These are phyloP conservation scores for Penicillium sp. DNA, from an alignment of 2,329 filamentous ascomycete genomes.

Conservation along the genomic window DNA sequence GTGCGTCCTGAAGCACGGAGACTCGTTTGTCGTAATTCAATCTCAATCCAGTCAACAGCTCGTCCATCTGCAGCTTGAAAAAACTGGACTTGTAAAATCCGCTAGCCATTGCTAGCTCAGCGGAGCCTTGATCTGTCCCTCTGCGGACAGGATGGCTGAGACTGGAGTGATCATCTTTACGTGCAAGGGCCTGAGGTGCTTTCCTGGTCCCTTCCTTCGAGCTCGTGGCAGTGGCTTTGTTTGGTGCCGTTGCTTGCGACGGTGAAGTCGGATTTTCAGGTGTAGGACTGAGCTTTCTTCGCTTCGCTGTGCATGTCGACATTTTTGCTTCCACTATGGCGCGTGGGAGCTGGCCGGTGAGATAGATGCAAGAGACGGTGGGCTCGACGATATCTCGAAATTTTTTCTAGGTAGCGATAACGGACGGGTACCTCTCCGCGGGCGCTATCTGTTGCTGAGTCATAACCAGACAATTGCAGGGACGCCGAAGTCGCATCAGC, in stretches of 20 bases:
- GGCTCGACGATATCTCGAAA: constrained; percentile 10
- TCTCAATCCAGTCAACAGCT: constrained; percentile 57
- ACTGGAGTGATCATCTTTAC: constrained; percentile 19
- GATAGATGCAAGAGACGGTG: not conserved
- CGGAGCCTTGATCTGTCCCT: constrained; percentile 28
- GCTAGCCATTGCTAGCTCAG: constrained; percentile 40
- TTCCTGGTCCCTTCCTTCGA: constrained; percentile 36
- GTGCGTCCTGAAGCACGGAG: constrained; percentile 51
- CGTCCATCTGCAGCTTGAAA: constrained; percentile 66
- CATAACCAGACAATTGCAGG: constrained; percentile 4
- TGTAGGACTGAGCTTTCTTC: constrained; percentile 48
- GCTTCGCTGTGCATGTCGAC: constrained; percentile 41
- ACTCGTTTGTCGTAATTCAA: constrained; percentile 59
- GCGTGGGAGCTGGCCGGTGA: not conserved
- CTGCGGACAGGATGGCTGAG: constrained; percentile 19
- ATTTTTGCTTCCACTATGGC: too few relatives aligned
- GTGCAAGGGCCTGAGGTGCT: constrained; percentile 13
- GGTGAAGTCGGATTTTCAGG: constrained; percentile 12
- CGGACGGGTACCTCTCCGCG: constrained; percentile 4
- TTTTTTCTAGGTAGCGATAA: constrained; percentile 23
- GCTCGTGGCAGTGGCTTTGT: constrained; percentile 10
- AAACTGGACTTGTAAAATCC: constrained; percentile 64
- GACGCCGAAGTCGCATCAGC: constrained; percentile 22
- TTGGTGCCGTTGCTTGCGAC: constrained; percentile 12
- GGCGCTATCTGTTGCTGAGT: too few relatives aligned